These are phyloP conservation scores for Scheffersomyces cryptocercus DNA, from an alignment of 1,139 yeast species.

Conservation along the genomic window DNA sequence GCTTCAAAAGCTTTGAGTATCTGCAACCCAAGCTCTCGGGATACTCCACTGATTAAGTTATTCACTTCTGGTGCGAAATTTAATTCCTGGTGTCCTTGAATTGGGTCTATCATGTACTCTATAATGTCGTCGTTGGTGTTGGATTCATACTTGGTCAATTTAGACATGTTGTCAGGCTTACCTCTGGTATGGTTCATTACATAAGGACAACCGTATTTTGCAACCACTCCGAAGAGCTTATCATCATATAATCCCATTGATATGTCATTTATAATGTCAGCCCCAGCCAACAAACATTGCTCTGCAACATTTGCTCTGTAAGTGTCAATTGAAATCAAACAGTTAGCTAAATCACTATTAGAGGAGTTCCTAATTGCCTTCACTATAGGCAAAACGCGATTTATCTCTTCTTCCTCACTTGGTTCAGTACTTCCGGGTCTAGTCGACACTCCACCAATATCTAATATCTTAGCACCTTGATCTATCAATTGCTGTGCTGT, in stretches of 20 bases:
- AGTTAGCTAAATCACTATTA: constrained; percentile 35
- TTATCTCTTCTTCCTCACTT: constrained; percentile 56
- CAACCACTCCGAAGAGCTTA: constrained; percentile 64
- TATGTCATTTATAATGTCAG: constrained; percentile 89
- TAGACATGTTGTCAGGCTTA: constrained; percentile 70
- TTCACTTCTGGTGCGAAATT: constrained; percentile 26
- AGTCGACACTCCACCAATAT: constrained; percentile 92
- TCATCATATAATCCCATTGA: constrained; percentile 79
- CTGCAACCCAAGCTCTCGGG: constrained; percentile 63
- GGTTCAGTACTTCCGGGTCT: constrained; percentile 76
- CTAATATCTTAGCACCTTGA: constrained; percentile 70
- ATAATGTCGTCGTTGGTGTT: constrained; percentile 39
- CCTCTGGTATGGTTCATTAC: constrained; percentile 87
- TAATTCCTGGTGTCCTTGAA: constrained; percentile 26
- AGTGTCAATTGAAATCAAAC: constrained; percentile 79
- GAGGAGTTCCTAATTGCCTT: constrained; percentile 52
- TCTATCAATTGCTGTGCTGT: constrained; percentile 47
- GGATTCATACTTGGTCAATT: constrained; percentile 54
- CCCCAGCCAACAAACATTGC: constrained; percentile 70
- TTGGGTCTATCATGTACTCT: constrained; percentile 39
- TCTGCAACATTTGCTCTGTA: constrained; percentile 76
- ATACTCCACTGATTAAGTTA: constrained; percentile 48
- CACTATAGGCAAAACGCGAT: constrained; percentile 70
- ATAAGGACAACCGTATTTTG: constrained; percentile 72
- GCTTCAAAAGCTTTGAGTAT: constrained; percentile 55